phyloP scores from a whole-genome alignment of 2,329 filamentous ascomycete genomes.

The Exophiala sp. region DNA sequence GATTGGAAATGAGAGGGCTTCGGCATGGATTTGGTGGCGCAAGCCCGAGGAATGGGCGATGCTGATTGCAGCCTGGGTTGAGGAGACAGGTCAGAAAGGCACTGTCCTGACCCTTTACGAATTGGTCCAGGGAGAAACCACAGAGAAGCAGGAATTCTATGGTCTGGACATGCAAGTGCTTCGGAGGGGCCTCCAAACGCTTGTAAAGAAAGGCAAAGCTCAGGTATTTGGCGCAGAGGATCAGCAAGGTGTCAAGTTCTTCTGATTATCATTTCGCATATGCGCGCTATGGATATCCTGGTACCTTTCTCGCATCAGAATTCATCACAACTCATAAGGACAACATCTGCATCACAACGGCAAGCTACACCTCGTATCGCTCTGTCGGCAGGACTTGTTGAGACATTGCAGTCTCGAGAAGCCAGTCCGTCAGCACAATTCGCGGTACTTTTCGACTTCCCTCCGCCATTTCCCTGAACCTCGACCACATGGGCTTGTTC shows the following conservation, averaged over 20 bases:
- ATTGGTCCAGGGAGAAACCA: constrained; percentile 78
- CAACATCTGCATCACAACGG: neutral
- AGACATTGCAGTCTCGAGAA: constrained; percentile 81
- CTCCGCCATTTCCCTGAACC: constrained; percentile 71
- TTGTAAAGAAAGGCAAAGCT: constrained; percentile 85
- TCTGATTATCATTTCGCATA: too few relatives aligned
- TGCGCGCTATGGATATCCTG: too few relatives aligned
- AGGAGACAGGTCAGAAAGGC: constrained; percentile 82
- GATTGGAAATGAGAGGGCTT: constrained; percentile 38
- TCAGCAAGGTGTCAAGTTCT: constrained; percentile 92
- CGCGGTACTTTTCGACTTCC: constrained; percentile 72
- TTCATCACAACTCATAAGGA: neutral
- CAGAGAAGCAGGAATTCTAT: constrained; percentile 63
- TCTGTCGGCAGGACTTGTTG: constrained; percentile 68
- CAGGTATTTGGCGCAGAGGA: constrained; percentile 90
- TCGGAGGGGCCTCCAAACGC: constrained; percentile 67
- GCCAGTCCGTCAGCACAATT: constrained; percentile 81
- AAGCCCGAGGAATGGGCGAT: constrained; percentile 86
- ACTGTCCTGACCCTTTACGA: constrained; percentile 90
- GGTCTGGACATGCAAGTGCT: constrained; percentile 82
- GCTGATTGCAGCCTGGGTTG: constrained; percentile 71
- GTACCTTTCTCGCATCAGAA: too few relatives aligned
- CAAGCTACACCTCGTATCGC: constrained; percentile 46
- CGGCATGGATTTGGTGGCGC: constrained; percentile 53
- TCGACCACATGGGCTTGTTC: constrained; percentile 70